Evolutionary conservation across 2,329 filamentous ascomycete genomes (phyloP), one percentile per base, ranked within the genome.

Genomic region (Plenodomus lindquistii): DNA sequence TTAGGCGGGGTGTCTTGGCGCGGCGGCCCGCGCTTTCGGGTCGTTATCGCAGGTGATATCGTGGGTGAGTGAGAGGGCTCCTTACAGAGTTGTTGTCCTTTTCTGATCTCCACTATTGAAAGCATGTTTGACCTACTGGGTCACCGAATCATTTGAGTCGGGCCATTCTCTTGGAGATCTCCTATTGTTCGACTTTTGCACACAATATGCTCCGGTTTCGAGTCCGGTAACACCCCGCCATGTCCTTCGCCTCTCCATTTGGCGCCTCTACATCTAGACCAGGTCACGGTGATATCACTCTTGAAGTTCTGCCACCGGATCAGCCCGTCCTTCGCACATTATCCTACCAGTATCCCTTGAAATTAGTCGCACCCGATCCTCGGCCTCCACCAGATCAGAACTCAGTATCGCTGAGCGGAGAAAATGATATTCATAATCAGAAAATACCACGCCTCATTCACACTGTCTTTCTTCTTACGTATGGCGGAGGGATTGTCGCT

Each of bases 261-360:
- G 85, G 88, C 41, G 78, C 83, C 42, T 89, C 89, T 21, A 81
- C 86, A 34, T 88, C 89, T 19, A 79, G 80, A 44, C 84, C 92
- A 18, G 94, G 94, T 48, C 81, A 89, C 66, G 94, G 94, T 52
- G 81, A 80, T 56, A 88, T 97, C 59, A 79, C 91, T 44, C 84
- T 91, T 48, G 83, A 83, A 17, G 76, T 89, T 5, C 80, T 92
- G 9, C 89, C 92, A 29, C 85, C 86, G 24, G 81, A 82, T 20
- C 82, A 82, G 40, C 89, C 89, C 13, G 85, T 85, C 38, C 81
- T 96, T 22, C 84, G 86, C 52, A 83, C 81, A 24, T 83, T 96
- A 57, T 86, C 86, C 29, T 97, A 95, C 70, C 91, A 96, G 70
- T 99, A 97, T 66, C 94, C 94, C 1, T 81, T 99, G 39, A 99